These are phyloP conservation scores for Melanopsichium pennsylvanicum DNA, from an alignment of 1,284 basidiomycete species.

Conservation along the genomic window DNA sequence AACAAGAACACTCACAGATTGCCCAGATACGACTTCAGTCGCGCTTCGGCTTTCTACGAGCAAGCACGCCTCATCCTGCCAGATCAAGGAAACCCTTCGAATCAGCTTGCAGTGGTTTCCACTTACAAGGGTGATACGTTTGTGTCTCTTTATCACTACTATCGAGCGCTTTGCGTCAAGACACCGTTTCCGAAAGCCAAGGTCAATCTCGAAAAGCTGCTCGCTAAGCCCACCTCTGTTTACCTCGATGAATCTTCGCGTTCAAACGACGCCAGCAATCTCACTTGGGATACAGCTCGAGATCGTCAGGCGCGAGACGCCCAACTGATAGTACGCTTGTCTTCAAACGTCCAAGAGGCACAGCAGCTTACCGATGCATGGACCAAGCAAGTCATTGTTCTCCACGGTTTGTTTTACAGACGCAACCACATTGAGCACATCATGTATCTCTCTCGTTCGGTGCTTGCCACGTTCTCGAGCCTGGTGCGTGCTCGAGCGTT, in stretches of 20 bases:
- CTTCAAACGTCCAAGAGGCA: slow-evolving; percentile 16
- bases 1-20: slow-evolving; percentile 9
- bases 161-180: slow-evolving; percentile 85
- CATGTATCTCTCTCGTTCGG: slow-evolving; percentile 46
- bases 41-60: slow-evolving; percentile 55
- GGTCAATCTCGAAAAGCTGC: slow-evolving; percentile 78
- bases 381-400: slow-evolving; percentile 43
- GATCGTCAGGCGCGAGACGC: slow-evolving; percentile 24
- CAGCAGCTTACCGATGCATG: slow-evolving; percentile 25
- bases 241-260: slow-evolving; percentile 30
- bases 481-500: slow-evolving; percentile 40
- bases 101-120: slow-evolving; percentile 91
- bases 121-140: slow-evolving; percentile 85
- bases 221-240: slow-evolving; percentile 41
- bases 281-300: slow-evolving; percentile 24
- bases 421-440: slow-evolving; percentile 42
- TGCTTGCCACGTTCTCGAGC: slow-evolving; percentile 41
- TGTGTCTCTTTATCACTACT: slow-evolving; percentile 82
- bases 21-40: slow-evolving; percentile 48
- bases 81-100: slow-evolving; percentile 76
- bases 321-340: slow-evolving; percentile 19
- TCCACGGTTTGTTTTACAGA: slow-evolving; percentile 57
- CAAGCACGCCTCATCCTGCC: slow-evolving; percentile 58
- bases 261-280: slow-evolving; percentile 7
- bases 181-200: slow-evolving; percentile 86